Percentiles rank a stretch among this genome's conserved stretches.
Evolutionary conservation across 345 rosid genomes (phyloP).

Genomic region (Psidium friedrichsthalianum): DNA sequence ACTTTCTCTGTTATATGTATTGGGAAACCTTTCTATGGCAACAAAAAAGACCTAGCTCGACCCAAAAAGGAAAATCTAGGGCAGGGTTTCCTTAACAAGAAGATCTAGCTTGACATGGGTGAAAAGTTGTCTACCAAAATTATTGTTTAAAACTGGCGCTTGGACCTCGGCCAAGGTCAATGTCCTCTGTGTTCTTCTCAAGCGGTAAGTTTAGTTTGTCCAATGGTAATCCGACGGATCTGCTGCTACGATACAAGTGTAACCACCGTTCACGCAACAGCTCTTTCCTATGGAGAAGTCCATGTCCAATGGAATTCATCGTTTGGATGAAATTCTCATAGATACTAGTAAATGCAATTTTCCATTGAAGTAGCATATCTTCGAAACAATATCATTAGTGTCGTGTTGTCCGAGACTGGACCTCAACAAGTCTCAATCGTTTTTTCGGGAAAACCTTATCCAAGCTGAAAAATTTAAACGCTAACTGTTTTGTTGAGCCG

Average conservation of each 20-base stretch:
- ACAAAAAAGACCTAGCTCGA: background rate
- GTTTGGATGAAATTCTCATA: background rate
- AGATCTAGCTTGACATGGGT: background rate
- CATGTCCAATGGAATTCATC: background rate
- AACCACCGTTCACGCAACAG: background rate
- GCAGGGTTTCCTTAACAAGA: background rate
- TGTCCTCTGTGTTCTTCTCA: background rate
- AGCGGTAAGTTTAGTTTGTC: too few relatives aligned
- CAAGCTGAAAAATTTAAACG: rapidly evolving
- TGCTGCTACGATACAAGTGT: background rate
- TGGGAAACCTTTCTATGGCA: too few relatives aligned
- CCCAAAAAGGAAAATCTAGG: background rate
- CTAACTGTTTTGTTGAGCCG: rapidly evolving
- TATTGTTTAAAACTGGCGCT: background rate
- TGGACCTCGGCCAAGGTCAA: too few relatives aligned
- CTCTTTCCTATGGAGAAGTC: background rate
- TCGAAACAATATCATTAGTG: background rate
- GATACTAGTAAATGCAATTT: background rate
- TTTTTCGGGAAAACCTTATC: rapidly evolving
- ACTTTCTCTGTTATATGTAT: background rate
- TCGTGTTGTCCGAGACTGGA: background rate
- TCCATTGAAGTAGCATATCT: background rate
- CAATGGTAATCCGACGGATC: background rate
- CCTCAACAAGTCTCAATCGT: rapidly evolving
- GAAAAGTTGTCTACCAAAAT: background rate